These are phyloP conservation scores for Corniculantispora saksenae DNA, from an alignment of 2,329 filamentous ascomycete species.

Conservation along the genomic window DNA sequence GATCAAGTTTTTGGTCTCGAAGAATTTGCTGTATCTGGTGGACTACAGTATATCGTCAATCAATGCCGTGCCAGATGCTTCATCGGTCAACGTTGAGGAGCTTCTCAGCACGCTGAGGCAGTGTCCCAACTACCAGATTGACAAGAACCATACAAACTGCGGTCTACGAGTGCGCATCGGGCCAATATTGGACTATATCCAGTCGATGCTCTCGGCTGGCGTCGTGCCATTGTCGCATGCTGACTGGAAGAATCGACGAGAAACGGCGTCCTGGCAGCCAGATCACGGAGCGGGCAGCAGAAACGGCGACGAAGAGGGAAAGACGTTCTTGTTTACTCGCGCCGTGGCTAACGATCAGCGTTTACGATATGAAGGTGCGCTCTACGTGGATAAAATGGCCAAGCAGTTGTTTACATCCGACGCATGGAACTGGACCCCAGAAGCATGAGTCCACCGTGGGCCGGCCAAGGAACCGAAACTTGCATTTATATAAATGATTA, in stretches of 20 bases:
- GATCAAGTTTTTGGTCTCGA: conserved; percentile 67
- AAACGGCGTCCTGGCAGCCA: conserved; percentile 43
- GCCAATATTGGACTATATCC: conserved; percentile 66
- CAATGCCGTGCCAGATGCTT: conserved; percentile 47
- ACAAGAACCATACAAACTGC: conserved; percentile 72
- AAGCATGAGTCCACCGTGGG: conserved; percentile 30
- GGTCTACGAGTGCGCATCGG: conserved; percentile 66
- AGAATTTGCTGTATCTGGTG: conserved; percentile 60
- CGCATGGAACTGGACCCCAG: conserved; percentile 62
- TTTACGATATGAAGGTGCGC: conserved; percentile 48
- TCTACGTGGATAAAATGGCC: conserved; percentile 54
- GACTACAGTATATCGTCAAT: conserved; percentile 55
- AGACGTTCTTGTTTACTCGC: conserved; percentile 52
- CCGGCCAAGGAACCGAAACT: not conserved
- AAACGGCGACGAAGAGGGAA: conserved; percentile 22
- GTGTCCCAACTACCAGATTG: conserved; percentile 72
- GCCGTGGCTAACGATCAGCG: conserved; percentile 51
- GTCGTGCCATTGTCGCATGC: conserved; percentile 45
- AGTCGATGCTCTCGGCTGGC: conserved; percentile 53
- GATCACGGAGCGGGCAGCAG: conserved; percentile 18
- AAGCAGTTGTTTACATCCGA: conserved; percentile 56
- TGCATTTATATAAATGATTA: conserved; percentile 16
- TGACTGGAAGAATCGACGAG: conserved; percentile 48
- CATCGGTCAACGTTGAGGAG: conserved; percentile 61
- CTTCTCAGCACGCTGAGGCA: conserved; percentile 64